phyloP scores from a whole-genome alignment of 768 basidiomycete genomes.

The Naganishia vaughanmartiniae region DNA sequence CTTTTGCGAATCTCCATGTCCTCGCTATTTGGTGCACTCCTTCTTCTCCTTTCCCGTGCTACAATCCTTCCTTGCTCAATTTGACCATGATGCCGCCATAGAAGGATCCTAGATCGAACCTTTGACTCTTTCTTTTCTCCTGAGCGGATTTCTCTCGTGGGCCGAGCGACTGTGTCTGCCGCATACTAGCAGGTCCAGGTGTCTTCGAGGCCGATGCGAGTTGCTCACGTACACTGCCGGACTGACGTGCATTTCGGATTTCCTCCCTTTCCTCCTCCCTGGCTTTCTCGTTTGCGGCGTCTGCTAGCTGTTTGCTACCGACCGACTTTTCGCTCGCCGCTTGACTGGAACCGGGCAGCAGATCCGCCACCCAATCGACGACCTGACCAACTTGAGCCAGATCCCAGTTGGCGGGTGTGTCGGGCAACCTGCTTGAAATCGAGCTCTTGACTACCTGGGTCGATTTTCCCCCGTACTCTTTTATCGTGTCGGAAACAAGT shows the following conservation, averaged over 20 bases:
- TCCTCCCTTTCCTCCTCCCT: conserved; percentile 28
- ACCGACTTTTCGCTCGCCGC: conserved; percentile 27
- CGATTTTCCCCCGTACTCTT: conserved; percentile 24
- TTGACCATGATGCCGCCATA: conserved; percentile 85
- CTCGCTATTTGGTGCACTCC: not conserved
- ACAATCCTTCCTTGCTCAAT: conserved; percentile 78
- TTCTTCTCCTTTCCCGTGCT: not conserved
- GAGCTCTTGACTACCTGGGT: conserved; percentile 22
- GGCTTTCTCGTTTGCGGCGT: conserved; percentile 44
- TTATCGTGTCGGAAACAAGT: conserved; percentile 25
- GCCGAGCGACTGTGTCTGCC: conserved; percentile 26
- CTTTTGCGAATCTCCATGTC: no score
- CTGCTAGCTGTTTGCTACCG: conserved; percentile 44
- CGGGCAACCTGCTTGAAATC: conserved; percentile 26
- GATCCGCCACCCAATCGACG: conserved; percentile 55
- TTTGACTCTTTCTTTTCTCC: conserved; percentile 49
- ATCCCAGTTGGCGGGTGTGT: conserved; percentile 36
- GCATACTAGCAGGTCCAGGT: conserved; percentile 17
- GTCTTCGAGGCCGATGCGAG: conserved; percentile 1
- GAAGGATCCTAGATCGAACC: conserved; percentile 79
- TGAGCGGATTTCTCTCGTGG: conserved; percentile 31
- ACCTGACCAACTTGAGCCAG: conserved; percentile 49
- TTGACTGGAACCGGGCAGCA: conserved; percentile 57
- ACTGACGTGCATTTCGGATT: not conserved
- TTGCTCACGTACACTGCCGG: conserved; percentile 2